Evolutionary conservation across 805 yeast genomes (phyloP).

Genomic region (Zygosaccharomyces gambellarensis): DNA sequence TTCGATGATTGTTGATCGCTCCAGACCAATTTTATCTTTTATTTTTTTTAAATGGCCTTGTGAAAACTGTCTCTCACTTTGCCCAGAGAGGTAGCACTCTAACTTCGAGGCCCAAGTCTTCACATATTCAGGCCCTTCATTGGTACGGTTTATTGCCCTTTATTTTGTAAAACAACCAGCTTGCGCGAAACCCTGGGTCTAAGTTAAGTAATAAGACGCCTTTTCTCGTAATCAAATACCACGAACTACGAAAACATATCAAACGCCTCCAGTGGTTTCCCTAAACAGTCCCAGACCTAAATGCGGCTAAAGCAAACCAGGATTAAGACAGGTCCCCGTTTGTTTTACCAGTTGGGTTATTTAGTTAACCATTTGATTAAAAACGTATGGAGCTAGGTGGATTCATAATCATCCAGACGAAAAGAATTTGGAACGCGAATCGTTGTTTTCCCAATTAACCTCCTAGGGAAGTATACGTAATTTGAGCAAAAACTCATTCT

Average conservation of each 20-base stretch:
- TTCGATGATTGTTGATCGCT: not conserved
- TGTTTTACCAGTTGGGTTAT: no score
- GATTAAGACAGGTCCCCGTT: not conserved
- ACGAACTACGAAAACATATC: not conserved
- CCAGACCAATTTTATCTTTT: not conserved
- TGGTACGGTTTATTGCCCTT: no score
- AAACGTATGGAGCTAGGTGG: not conserved
- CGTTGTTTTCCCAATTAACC: no score
- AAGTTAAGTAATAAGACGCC: not conserved
- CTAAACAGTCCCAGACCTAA: not conserved
- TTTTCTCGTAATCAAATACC: not conserved
- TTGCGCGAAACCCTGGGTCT: slow-evolving; percentile 1
- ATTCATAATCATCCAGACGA: no score
- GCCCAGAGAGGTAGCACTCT: slow-evolving; percentile 1
- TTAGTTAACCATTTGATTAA: not conserved
- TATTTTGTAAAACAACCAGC: not conserved
- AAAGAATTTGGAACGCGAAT: no score
- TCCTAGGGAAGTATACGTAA: not conserved
- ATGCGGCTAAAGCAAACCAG: not conserved
- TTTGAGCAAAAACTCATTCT: not conserved
- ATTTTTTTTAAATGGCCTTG: not conserved
- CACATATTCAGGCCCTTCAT: not conserved
- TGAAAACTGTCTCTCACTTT: not conserved
- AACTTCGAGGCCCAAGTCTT: slow-evolving; percentile 1
- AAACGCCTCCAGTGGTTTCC: not conserved